These are phyloP conservation scores for Lenzites betulinus DNA, from an alignment of 768 basidiomycete genomes.

Conservation along the genomic window DNA sequence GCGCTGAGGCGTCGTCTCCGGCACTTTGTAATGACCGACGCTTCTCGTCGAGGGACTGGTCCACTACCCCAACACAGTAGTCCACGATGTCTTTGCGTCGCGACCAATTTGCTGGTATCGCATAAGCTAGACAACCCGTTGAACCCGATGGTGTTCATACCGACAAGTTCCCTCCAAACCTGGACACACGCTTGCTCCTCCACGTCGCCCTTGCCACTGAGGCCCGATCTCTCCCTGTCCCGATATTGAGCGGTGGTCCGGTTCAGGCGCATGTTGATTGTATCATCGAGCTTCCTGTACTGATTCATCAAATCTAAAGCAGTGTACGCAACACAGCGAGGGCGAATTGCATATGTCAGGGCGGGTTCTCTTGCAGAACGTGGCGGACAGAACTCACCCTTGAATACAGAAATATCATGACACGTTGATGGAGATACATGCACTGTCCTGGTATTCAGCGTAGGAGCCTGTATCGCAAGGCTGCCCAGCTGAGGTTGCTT, in stretches of 20 bases:
- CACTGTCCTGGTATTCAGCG: constrained; percentile 60
- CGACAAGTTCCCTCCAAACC: constrained; percentile 78
- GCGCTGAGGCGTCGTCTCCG: constrained; percentile 45
- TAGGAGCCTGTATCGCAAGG: constrained; percentile 67
- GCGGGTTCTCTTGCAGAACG: not conserved
- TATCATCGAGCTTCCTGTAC: constrained; percentile 79
- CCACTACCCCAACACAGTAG: constrained; percentile 74
- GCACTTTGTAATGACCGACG: constrained; percentile 45
- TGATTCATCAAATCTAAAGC: constrained; percentile 74
- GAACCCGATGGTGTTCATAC: no score
- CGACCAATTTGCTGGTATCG: constrained; percentile 54
- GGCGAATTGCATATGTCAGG: not conserved
- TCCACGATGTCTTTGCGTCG: constrained; percentile 71
- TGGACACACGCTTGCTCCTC: constrained; percentile 77
- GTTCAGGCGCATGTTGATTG: constrained; percentile 79
- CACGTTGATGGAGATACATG: constrained; percentile 76
- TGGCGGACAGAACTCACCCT: constrained; percentile 46
- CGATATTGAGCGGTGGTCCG: constrained; percentile 75
- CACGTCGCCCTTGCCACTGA: constrained; percentile 48
- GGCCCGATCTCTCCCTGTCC: constrained; percentile 62
- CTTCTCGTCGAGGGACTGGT: constrained; percentile 62
- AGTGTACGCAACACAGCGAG: constrained; percentile 13
- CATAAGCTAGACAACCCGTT: not conserved
- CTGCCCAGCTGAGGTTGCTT: constrained; percentile 60
- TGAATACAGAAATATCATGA: constrained; percentile 74